These are phyloP conservation scores for Phytophthora sp. DNA, from an alignment of 352 stramenopile genomes.

Conservation along the genomic window DNA sequence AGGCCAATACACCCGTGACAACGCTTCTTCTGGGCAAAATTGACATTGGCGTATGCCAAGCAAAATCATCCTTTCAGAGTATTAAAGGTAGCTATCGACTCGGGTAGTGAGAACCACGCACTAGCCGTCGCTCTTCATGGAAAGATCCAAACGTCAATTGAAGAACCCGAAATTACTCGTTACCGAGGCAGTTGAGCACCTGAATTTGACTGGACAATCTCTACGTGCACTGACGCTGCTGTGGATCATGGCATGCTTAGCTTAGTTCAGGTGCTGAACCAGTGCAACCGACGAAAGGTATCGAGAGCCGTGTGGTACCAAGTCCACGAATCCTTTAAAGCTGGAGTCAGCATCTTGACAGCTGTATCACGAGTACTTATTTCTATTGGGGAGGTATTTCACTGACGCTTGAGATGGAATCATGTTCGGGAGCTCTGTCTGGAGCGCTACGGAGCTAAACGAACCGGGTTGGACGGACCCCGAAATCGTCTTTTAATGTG, in stretches of 20 bases:
- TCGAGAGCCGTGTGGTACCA: constrained; percentile 17
- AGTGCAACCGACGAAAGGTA: constrained; percentile 11
- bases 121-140: constrained; percentile 11
- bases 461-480: not conserved
- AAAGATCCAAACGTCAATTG: constrained; percentile 4
- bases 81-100: constrained; percentile 21
- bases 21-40: constrained; percentile 17
- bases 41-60: not conserved
- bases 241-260: not conserved
- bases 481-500: not conserved
- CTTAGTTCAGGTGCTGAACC: constrained; percentile 17
- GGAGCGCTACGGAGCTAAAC: not conserved
- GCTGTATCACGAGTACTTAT: not conserved
- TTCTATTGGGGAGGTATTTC: constrained; percentile 10
- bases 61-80: constrained; percentile 32
- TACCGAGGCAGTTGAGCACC: constrained; percentile 13
- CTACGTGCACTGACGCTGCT: constrained; percentile 17
- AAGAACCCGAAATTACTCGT: not conserved
- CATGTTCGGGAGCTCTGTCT: constrained; percentile 12
- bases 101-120: constrained; percentile 11
- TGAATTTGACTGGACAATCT: not conserved
- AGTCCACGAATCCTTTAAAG: not conserved
- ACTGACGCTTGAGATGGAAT: constrained; percentile 14
- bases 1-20: constrained; percentile 5
- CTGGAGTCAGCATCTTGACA: not conserved